These are phyloP conservation scores for Chenopodium quinoa DNA, from an alignment of 148 eudicot genomes.

Conservation along the genomic window DNA sequence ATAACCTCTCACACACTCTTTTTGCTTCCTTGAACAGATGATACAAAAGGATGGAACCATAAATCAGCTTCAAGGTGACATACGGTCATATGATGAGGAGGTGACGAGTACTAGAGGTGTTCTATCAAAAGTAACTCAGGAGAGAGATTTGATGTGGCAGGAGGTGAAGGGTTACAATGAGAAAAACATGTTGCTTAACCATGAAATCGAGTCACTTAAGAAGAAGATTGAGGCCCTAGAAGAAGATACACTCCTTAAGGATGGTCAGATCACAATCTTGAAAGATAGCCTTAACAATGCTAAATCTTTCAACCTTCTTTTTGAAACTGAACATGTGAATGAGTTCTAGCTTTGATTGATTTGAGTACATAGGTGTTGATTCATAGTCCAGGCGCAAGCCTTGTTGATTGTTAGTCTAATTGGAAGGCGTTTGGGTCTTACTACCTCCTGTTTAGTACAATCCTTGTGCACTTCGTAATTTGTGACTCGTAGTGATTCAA, in stretches of 20 bases:
- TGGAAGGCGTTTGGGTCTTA: neutral
- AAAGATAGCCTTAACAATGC: constrained; percentile 36
- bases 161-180: constrained; percentile 35
- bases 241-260: constrained; percentile 39
- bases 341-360: constrained; percentile 18
- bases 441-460: neutral
- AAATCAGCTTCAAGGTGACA: constrained; percentile 29
- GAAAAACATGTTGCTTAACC: constrained; percentile 33
- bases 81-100: constrained; percentile 25
- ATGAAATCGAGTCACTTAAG: constrained; percentile 27
- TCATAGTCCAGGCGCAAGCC: neutral
- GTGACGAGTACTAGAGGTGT: constrained; percentile 21
- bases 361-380: neutral
- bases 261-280: constrained; percentile 39
- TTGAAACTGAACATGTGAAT: constrained; percentile 22
- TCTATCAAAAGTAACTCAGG: constrained; percentile 34
- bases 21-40: constrained; percentile 17
- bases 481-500: neutral
- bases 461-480: neutral
- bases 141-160: constrained; percentile 37
- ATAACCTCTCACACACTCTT: neutral
- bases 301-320: constrained; percentile 26
- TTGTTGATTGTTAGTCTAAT: no score
- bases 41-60: constrained; percentile 29
- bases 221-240: constrained; percentile 32